Evolutionary conservation across 257 asterid genomes (phyloP).

Genomic region (Solanum dulcamara): DNA sequence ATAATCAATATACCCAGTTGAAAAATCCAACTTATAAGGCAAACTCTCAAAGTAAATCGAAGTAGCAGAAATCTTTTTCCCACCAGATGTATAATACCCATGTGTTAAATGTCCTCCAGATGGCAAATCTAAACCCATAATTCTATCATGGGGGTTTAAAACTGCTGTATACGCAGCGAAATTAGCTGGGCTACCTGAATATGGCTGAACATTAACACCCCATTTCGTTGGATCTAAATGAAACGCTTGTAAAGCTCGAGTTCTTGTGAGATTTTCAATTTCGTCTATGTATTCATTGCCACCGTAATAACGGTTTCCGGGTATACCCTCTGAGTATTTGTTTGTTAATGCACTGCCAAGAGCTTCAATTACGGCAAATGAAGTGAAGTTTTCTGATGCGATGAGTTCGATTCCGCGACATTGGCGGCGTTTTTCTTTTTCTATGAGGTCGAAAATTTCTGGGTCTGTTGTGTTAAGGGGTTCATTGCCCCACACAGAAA

Average conservation of each 20-base stretch:
- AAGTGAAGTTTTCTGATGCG: conserved; percentile 86
- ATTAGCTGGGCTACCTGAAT: conserved; percentile 44
- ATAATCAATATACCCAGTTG: conserved; percentile 26
- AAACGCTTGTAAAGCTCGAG: conserved; percentile 30
- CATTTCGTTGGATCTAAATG: conserved; percentile 34
- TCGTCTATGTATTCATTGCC: conserved; percentile 33
- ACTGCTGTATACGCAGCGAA: conserved; percentile 84
- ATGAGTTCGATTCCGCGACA: conserved; percentile 39
- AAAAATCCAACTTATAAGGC: conserved; percentile 45
- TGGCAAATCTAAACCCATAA: conserved; percentile 41
- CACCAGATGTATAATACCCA: conserved; percentile 65
- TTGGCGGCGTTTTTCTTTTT: conserved; percentile 36
- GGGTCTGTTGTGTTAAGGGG: conserved; percentile 27
- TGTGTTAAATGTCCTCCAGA: conserved; percentile 55
- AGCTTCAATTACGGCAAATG: conserved; percentile 87
- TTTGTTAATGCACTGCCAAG: conserved; percentile 92
- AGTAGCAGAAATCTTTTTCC: conserved; percentile 89
- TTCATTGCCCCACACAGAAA: conserved; percentile 28
- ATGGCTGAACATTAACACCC: conserved; percentile 48
- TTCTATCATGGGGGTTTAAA: conserved; percentile 38
- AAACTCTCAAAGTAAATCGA: conserved; percentile 83
- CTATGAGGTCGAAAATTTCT: conserved; percentile 34
- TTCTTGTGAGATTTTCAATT: conserved; percentile 30
- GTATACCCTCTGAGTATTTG: conserved; percentile 93
- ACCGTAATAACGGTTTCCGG: conserved; percentile 48